phyloP scores from a whole-genome alignment of 305 asterid genomes.

The Fraxinus angustifolia region DNA sequence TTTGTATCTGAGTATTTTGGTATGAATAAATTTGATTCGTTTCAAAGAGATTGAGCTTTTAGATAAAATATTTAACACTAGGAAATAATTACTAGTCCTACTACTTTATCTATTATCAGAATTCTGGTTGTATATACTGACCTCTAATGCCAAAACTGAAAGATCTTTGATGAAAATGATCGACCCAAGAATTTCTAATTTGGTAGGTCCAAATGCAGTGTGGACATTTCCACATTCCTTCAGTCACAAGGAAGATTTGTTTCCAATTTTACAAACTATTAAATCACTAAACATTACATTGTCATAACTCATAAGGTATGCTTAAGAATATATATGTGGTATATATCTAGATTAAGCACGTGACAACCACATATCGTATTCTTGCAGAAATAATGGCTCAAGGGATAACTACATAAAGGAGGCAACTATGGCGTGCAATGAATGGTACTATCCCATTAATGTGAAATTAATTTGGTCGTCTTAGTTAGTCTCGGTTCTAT shows the following conservation, averaged over 20 bases:
- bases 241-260: constrained; percentile 10
- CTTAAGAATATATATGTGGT: not conserved
- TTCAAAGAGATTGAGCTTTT: not conserved
- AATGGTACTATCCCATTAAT: too few relatives aligned
- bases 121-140: constrained; percentile 20
- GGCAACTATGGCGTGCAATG: too few relatives aligned
- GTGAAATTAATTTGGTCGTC: not conserved
- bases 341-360: too few relatives aligned
- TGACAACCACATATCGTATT: too few relatives aligned
- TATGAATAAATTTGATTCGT: not conserved
- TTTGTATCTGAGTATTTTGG: not conserved
- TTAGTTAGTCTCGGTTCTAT: not conserved
- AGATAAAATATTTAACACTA: not conserved
- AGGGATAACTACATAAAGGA: too few relatives aligned
- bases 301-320: not conserved
- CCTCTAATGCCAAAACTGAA: constrained; percentile 30
- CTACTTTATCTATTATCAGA: not conserved
- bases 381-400: not conserved
- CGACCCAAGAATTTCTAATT: constrained; percentile 30
- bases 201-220: constrained; percentile 49
- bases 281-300: not conserved
- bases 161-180: constrained; percentile 31
- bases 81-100: not conserved
- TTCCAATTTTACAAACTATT: constrained; percentile 9
- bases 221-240: constrained; percentile 54